phyloP scores from a whole-genome alignment of 805 yeast species.

The Candida xiaguanensis region DNA sequence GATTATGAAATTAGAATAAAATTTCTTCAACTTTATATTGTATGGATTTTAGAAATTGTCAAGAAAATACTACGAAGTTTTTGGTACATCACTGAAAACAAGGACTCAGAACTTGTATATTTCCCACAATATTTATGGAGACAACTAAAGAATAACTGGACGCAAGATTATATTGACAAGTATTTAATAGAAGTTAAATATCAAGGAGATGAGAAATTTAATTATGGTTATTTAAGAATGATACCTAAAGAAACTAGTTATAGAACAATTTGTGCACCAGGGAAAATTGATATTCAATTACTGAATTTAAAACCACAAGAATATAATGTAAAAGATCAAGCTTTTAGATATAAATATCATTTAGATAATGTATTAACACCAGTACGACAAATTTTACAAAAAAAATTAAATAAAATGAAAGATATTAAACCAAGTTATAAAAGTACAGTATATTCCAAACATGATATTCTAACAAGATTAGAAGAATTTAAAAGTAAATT shows the following conservation, averaged over 20 bases:
- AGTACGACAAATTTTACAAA: slow-evolving; percentile 22
- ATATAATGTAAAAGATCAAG: slow-evolving; percentile 18
- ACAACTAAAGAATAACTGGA: slow-evolving; percentile 37
- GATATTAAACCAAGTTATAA: slow-evolving; percentile 8
- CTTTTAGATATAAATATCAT: slow-evolving; percentile 24
- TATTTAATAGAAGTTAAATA: slow-evolving; percentile 23
- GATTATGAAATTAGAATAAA: slow-evolving; percentile 37
- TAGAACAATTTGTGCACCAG: slow-evolving; percentile 58
- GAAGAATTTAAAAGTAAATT: slow-evolving; percentile 30
- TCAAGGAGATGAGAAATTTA: slow-evolving; percentile 6
- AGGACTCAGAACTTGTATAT: slow-evolving; percentile 44
- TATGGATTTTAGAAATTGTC: slow-evolving; percentile 55
- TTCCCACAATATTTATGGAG: slow-evolving; percentile 63
- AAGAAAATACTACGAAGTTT: slow-evolving; percentile 45
- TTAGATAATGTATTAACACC: slow-evolving; percentile 42
- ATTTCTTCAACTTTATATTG: slow-evolving; percentile 40
- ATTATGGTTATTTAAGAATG: slow-evolving; percentile 43
- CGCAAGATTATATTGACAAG: slow-evolving; percentile 36
- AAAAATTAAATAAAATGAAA: slow-evolving; percentile 6
- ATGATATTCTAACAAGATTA: slow-evolving; percentile 42
- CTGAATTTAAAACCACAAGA: background rate
- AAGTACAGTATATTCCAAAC: slow-evolving; percentile 38
- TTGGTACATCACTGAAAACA: slow-evolving; percentile 72
- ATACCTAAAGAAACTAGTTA: slow-evolving; percentile 62
- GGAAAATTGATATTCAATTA: background rate